These are phyloP conservation scores for Fraxinus americana DNA, from an alignment of 257 asterid genomes.

Conservation along the genomic window DNA sequence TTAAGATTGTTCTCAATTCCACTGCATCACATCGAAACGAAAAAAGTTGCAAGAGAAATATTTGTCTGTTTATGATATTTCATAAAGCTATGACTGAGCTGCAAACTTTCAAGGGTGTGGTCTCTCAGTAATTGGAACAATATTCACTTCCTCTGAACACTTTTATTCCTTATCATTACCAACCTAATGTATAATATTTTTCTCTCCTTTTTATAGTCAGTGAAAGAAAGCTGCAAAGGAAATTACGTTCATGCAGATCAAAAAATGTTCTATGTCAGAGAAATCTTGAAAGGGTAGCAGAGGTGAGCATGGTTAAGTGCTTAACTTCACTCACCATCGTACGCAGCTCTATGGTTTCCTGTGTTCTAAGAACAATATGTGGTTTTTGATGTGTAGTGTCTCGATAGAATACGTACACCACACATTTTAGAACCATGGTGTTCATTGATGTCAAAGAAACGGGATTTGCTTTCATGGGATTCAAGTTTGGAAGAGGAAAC, in stretches of 20 bases:
- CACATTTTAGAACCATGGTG: slow-evolving; percentile 39
- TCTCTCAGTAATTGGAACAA: too few species aligned
- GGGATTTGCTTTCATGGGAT: background rate
- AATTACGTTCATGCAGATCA: slow-evolving; percentile 12
- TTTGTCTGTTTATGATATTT: too few species aligned
- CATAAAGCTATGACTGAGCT: too few species aligned
- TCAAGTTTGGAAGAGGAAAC: background rate
- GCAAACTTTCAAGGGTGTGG: too few species aligned
- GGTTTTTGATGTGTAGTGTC: slow-evolving; percentile 24
- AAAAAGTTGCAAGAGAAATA: too few species aligned
- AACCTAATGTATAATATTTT: too few species aligned
- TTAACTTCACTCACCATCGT: background rate
- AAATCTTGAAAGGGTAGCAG: slow-evolving; percentile 16
- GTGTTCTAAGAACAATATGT: background rate
- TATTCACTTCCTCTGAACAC: too few species aligned
- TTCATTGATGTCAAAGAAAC: background rate
- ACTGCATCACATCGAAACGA: background rate
- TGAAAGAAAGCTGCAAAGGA: slow-evolving; percentile 29
- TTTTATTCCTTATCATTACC: background rate
- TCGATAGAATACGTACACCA: background rate
- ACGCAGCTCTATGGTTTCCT: background rate
- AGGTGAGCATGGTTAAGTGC: slow-evolving; percentile 19
- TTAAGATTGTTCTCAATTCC: background rate
- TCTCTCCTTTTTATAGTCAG: slow-evolving; percentile 26
- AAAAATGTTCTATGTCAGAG: slow-evolving; percentile 26